phyloP scores from a whole-genome alignment of 768 basidiomycete genomes.

The Trichaptum fuscoviolaceum region DNA sequence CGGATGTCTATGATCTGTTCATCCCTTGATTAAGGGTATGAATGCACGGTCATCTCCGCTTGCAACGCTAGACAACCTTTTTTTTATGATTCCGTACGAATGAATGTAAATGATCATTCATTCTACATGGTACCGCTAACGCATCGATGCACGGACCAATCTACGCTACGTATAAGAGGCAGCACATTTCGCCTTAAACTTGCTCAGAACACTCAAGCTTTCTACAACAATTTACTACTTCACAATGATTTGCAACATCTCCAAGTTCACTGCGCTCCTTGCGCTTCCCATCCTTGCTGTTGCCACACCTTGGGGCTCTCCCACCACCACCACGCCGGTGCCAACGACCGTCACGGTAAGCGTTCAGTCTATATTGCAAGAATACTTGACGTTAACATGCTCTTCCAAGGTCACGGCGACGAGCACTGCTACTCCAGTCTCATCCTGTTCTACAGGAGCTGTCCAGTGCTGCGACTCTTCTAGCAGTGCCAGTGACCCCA shows the following conservation, averaged over 20 bases:
- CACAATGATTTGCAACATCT: not conserved
- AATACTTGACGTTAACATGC: not conserved
- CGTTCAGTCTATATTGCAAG: not conserved
- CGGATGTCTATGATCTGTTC: not conserved
- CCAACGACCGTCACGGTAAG: not conserved
- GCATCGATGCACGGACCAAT: not conserved
- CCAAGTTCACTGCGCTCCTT: not conserved
- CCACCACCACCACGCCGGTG: not conserved
- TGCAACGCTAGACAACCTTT: not conserved
- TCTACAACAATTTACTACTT: not conserved
- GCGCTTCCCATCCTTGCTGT: not conserved
- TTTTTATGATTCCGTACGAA: not conserved
- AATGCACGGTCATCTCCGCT: not conserved
- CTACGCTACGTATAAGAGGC: not conserved
- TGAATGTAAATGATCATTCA: not conserved
- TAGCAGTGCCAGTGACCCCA: not conserved
- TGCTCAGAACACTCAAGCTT: not conserved
- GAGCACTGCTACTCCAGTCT: not conserved
- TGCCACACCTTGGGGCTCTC: not conserved
- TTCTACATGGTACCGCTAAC: not conserved
- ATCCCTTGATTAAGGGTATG: not conserved
- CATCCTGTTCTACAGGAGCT: not conserved
- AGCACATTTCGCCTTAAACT: not conserved
- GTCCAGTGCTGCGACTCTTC: not conserved
- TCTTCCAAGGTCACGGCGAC: not conserved